Percentiles rank a stretch among this genome's conserved stretches.
Conservation (phyloP, 2,329 filamentous ascomycete species). For the Cercospora berteroae region DNA sequence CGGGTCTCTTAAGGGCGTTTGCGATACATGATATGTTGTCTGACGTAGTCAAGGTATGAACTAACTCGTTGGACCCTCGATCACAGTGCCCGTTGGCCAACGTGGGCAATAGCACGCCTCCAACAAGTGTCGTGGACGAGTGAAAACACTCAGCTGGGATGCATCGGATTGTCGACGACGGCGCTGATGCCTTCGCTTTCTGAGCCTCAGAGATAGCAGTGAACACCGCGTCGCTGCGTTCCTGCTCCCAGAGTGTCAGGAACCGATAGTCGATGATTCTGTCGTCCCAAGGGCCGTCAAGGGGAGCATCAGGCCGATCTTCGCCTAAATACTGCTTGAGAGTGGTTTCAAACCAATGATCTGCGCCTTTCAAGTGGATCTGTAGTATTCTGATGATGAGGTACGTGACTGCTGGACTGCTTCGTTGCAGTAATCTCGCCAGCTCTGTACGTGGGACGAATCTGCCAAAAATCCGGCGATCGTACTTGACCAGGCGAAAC, state of each 20-base stretch:
- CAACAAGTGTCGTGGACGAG: slow-evolving; percentile 59
- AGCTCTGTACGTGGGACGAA: slow-evolving; percentile 66
- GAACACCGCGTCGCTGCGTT: slow-evolving; percentile 46
- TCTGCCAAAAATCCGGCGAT: slow-evolving; percentile 65
- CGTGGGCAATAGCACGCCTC: slow-evolving; percentile 57
- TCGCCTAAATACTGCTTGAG: slow-evolving; percentile 63
- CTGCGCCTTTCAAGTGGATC: slow-evolving; percentile 74
- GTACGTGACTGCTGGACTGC: slow-evolving; percentile 65
- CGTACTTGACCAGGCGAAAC: slow-evolving; percentile 77
- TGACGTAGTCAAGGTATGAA: slow-evolving; percentile 70
- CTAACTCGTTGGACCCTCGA: slow-evolving; percentile 46
- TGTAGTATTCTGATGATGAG: slow-evolving; percentile 79
- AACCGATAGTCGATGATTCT: slow-evolving; percentile 75
- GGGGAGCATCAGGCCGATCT: slow-evolving; percentile 48
- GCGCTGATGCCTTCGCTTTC: background rate
- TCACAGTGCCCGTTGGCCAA: slow-evolving; percentile 50
- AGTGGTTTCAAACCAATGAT: slow-evolving; percentile 72
- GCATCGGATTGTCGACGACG: slow-evolving; percentile 2
- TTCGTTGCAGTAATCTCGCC: slow-evolving; percentile 64
- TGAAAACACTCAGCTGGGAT: slow-evolving; percentile 27
- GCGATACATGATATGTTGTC: slow-evolving; percentile 71
- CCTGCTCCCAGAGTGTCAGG: slow-evolving; percentile 62
- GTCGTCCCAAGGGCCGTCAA: slow-evolving; percentile 74
- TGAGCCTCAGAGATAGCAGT: background rate
- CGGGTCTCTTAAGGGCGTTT: slow-evolving; percentile 61